These are phyloP conservation scores for Kockovaella imperatae DNA, from an alignment of 768 basidiomycete species.

Conservation along the genomic window DNA sequence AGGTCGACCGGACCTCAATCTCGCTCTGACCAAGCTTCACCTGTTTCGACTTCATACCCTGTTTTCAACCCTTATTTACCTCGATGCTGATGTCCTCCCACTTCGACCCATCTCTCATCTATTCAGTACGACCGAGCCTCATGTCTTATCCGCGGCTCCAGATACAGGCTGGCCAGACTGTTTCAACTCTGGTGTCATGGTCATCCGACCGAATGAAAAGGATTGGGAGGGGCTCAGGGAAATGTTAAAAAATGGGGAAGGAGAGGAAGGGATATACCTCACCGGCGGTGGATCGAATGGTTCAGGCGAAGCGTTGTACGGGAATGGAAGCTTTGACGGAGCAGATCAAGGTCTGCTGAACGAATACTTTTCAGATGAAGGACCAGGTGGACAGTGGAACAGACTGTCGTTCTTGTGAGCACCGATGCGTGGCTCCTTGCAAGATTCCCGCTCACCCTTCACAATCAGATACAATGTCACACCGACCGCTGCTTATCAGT, in stretches of 20 bases:
- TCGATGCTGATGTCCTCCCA: conserved; percentile 49
- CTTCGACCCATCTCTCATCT: conserved; percentile 72
- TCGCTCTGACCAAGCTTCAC: conserved; percentile 93
- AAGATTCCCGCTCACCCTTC: neutral
- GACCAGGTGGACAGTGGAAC: conserved; percentile 78
- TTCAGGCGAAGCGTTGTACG: no score
- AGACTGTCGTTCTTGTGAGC: conserved; percentile 80
- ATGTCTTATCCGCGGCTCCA: conserved; percentile 81
- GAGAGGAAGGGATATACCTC: conserved; percentile 22
- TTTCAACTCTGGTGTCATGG: conserved; percentile 95
- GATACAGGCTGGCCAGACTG: conserved; percentile 99
- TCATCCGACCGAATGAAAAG: conserved; percentile 57
- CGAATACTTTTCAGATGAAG: conserved; percentile 55
- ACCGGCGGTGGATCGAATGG: conserved; percentile 3
- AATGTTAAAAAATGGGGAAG: conserved; percentile 54
- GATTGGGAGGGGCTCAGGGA: conserved; percentile 69
- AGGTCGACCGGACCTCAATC: conserved; percentile 91
- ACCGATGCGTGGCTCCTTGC: conserved; percentile 12
- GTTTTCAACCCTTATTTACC: conserved; percentile 41
- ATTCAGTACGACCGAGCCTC: conserved; percentile 58
- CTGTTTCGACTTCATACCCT: conserved; percentile 65
- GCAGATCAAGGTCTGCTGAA: conserved; percentile 98
- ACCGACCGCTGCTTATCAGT: conserved; percentile 95
- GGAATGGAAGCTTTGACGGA: conserved; percentile 86
- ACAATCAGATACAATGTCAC: conserved; percentile 84